A percentile compares a stretch with the other conserved stretches of the same genome.
phyloP scores from a whole-genome alignment of 352 stramenopile species.

The Pythium plurisporium region DNA sequence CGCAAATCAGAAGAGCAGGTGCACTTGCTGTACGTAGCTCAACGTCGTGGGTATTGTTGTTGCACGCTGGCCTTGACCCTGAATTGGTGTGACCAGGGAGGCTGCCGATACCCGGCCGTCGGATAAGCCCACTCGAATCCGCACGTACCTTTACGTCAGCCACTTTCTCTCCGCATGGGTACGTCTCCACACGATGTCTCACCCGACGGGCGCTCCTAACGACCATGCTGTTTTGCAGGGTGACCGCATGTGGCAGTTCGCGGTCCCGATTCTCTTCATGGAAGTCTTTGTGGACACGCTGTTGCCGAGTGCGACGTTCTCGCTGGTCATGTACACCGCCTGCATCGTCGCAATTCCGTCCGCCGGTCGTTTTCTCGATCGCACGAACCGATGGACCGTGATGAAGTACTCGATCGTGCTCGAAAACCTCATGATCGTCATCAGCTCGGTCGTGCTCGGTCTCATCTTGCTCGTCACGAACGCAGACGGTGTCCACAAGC shows the following conservation, averaged over 20 bases:
- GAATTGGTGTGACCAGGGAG: too few relatives aligned
- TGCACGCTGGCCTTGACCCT: too few relatives aligned
- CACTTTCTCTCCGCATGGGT: conserved; percentile 80
- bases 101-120: background rate
- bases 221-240: too few relatives aligned
- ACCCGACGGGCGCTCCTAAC: background rate
- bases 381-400: conserved; percentile 56
- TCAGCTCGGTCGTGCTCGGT: conserved; percentile 56
- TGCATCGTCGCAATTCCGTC: conserved; percentile 69
- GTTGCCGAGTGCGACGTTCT: conserved; percentile 59
- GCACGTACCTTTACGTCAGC: conserved; percentile 66
- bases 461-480: conserved; percentile 65
- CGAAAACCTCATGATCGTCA: conserved; percentile 74
- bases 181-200: conserved; percentile 1
- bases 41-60: too few relatives aligned
- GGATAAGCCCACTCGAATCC: conserved; percentile 30
- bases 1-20: too few relatives aligned
- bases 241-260: conserved; percentile 14
- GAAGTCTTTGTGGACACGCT: conserved; percentile 13
- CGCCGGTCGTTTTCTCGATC: conserved; percentile 58
- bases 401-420: conserved; percentile 71
- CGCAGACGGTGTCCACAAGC: conserved; percentile 47
- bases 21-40: too few relatives aligned
- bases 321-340: conserved; percentile 27
- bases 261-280: conserved; percentile 11